Evolutionary conservation across 1,284 basidiomycete genomes (phyloP).

Genomic region (Trametes hirsuta): DNA sequence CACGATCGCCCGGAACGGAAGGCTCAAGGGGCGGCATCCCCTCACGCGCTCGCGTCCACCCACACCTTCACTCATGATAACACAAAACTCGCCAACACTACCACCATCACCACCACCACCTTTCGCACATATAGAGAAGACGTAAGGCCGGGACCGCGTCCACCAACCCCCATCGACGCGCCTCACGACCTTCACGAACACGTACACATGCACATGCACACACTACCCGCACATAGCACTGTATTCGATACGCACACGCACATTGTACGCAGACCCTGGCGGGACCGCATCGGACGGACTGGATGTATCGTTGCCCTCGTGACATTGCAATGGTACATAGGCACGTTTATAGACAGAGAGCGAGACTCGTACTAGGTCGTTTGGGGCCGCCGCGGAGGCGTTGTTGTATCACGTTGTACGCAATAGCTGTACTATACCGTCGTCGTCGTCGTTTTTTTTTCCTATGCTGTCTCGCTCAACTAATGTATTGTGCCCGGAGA

Average conservation of each 20-base stretch:
- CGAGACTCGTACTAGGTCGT: too few species aligned
- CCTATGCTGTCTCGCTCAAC: too few species aligned
- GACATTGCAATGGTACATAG: too few species aligned
- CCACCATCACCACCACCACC: not conserved
- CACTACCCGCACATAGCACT: not conserved
- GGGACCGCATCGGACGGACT: too few species aligned
- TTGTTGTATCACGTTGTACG: too few species aligned
- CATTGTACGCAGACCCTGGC: not conserved
- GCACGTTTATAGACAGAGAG: too few species aligned
- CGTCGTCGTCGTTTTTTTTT: too few species aligned
- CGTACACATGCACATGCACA: not conserved
- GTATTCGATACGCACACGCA: not conserved
- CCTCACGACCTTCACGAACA: constrained; percentile 1
- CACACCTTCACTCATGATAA: not conserved
- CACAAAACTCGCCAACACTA: not conserved
- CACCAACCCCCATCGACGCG: not conserved
- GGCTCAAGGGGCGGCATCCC: not conserved
- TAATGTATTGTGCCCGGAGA: too few species aligned
- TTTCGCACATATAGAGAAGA: not conserved
- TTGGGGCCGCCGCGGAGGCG: too few species aligned
- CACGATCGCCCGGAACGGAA: not conserved
- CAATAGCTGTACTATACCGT: too few species aligned
- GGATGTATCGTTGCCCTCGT: too few species aligned
- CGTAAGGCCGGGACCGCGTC: constrained; percentile 5
- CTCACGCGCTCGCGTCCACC: not conserved